A percentile compares a stretch with the other conserved stretches of the same genome.
These are phyloP conservation scores for Gaeumannomyces sp. DNA, from an alignment of 2,329 filamentous ascomycete species.

Conservation along the genomic window DNA sequence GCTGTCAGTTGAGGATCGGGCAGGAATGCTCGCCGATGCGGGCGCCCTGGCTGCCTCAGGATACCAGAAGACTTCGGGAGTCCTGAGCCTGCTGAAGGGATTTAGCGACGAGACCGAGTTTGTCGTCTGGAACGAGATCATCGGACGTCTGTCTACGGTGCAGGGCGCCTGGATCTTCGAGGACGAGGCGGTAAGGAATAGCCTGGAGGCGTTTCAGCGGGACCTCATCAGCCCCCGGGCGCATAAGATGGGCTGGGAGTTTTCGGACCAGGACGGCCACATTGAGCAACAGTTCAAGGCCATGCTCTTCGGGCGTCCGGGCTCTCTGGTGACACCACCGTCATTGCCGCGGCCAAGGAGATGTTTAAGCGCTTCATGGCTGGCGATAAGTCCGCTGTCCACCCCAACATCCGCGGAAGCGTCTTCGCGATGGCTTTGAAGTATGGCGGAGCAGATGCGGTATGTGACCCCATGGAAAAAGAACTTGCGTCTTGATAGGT, in stretches of 20 bases:
- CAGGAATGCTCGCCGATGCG: slow-evolving; percentile 91
- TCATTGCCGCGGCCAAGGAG: slow-evolving; percentile 75
- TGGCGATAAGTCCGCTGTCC: slow-evolving; percentile 75
- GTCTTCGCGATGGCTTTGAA: slow-evolving; percentile 82
- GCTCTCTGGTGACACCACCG: slow-evolving; percentile 68
- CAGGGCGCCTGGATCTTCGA: slow-evolving; percentile 87
- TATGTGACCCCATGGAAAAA: slow-evolving; percentile 24
- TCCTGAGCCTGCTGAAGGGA: slow-evolving; percentile 77
- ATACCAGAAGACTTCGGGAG: slow-evolving; percentile 87
- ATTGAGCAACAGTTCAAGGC: slow-evolving; percentile 93
- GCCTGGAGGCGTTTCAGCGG: slow-evolving; percentile 76
- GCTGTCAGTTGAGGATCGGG: slow-evolving; percentile 81
- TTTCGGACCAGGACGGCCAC: slow-evolving; percentile 78
- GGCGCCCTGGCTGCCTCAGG: slow-evolving; percentile 84
- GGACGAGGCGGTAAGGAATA: slow-evolving; percentile 64
- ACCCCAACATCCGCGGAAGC: slow-evolving; percentile 83
- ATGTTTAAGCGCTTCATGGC: slow-evolving; percentile 83
- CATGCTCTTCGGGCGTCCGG: slow-evolving; percentile 84
- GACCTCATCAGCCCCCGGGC: slow-evolving; percentile 72
- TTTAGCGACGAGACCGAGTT: slow-evolving; percentile 83
- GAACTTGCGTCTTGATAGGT: background rate
- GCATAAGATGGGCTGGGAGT: slow-evolving; percentile 83
- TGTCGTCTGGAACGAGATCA: slow-evolving; percentile 92
- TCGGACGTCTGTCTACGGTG: slow-evolving; percentile 70
- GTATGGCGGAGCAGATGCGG: slow-evolving; percentile 78